Percentiles rank a stretch among this genome's conserved stretches.
phyloP scores from a whole-genome alignment of 352 stramenopile species.

The Phytopythium cucurbitacearum region DNA sequence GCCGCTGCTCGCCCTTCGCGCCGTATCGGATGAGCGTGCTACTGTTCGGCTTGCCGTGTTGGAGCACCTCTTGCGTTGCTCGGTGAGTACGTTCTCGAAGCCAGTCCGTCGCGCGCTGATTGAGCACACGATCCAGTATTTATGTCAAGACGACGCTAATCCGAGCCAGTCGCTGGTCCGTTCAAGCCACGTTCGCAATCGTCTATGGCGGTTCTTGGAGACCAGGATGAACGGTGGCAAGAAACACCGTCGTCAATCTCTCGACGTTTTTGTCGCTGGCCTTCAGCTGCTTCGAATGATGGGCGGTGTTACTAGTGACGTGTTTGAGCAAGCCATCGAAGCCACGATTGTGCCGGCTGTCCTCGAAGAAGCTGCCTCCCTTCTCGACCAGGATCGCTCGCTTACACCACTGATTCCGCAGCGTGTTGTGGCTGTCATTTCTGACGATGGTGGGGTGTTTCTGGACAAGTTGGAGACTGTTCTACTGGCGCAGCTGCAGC shows the following conservation, averaged over 20 bases:
- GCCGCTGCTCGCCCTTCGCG: conserved; percentile 19
- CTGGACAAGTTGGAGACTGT: background rate
- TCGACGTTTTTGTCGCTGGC: background rate
- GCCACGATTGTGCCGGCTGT: conserved; percentile 15
- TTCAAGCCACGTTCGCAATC: background rate
- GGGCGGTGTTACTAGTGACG: conserved; percentile 14
- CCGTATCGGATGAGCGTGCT: conserved; percentile 8
- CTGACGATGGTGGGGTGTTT: background rate
- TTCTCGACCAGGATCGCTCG: background rate
- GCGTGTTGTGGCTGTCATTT: background rate
- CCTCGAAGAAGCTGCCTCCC: conserved; percentile 4
- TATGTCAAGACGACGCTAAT: background rate
- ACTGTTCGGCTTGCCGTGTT: conserved; percentile 11
- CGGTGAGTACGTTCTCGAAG: too few relatives aligned
- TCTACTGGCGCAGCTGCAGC: conserved; percentile 15
- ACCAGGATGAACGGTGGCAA: background rate
- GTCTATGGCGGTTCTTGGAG: conserved; percentile 1
- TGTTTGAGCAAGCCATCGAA: conserved; percentile 16
- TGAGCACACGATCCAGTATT: background rate
- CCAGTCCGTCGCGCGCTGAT: background rate
- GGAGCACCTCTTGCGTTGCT: conserved; percentile 12
- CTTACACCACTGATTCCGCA: background rate
- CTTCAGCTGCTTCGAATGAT: conserved; percentile 16
- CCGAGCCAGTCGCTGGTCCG: too few relatives aligned
- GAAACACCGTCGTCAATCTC: background rate